Evolutionary conservation across 2,329 filamentous ascomycete genomes (phyloP).

Genomic region (Fusarium luffae): DNA sequence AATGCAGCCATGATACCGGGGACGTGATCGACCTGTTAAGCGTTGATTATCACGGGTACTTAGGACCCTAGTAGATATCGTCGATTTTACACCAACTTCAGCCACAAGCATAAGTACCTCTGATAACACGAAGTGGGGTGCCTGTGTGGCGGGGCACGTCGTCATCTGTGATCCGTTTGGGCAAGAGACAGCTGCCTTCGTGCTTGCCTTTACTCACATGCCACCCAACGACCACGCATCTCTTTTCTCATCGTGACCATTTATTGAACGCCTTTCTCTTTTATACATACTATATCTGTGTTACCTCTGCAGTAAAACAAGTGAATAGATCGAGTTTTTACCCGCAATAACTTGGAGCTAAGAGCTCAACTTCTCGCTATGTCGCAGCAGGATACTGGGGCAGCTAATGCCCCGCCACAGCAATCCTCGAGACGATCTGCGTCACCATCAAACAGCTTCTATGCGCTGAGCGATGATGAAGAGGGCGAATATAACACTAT

Average conservation of each 20-base stretch:
- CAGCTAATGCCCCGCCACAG: slow-evolving; percentile 44
- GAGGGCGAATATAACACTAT: slow-evolving; percentile 96
- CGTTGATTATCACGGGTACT: slow-evolving; percentile 7
- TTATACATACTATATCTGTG: background rate
- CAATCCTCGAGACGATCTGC: slow-evolving; percentile 53
- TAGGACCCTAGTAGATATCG: background rate
- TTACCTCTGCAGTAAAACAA: background rate
- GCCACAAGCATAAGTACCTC: slow-evolving; percentile 20
- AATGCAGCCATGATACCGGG: slow-evolving; percentile 12
- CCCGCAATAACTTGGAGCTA: background rate
- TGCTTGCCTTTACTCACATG: slow-evolving; percentile 33
- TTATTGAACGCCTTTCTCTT: slow-evolving; percentile 9
- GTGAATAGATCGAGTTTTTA: background rate
- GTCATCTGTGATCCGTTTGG: slow-evolving; percentile 41
- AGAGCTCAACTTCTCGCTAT: slow-evolving; percentile 24
- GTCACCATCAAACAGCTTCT: slow-evolving; percentile 89
- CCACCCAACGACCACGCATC: slow-evolving; percentile 9
- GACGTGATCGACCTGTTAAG: slow-evolving; percentile 14
- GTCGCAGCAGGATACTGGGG: slow-evolving; percentile 39
- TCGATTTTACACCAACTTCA: background rate
- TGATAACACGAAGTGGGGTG: slow-evolving; percentile 23
- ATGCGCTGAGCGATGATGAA: slow-evolving; percentile 95
- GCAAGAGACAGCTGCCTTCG: slow-evolving; percentile 27
- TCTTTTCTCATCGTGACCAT: slow-evolving; percentile 8
- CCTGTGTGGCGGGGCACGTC: slow-evolving; percentile 42